These are phyloP conservation scores for Neohortaea acidophila DNA, from an alignment of 495 filamentous ascomycete genomes.

Conservation along the genomic window DNA sequence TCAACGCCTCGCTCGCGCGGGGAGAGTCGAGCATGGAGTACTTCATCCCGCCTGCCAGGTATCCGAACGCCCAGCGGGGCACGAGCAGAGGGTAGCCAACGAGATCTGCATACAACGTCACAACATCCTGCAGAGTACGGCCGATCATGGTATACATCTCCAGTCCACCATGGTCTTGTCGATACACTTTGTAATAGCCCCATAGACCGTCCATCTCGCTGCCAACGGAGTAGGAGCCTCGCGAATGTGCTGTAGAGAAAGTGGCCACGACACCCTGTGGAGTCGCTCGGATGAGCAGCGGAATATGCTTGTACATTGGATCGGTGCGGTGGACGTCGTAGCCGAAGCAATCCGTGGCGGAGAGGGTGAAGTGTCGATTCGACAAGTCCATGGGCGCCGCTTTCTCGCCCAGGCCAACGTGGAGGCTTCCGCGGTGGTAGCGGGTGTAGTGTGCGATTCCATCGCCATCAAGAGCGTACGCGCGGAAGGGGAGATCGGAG, in stretches of 20 bases:
- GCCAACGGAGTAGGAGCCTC: constrained; percentile 51
- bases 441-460: constrained; percentile 46
- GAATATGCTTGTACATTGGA: constrained; percentile 59
- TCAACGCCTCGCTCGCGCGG: constrained; percentile 39
- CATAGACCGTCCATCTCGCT: constrained; percentile 55
- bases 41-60: constrained; percentile 54
- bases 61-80: constrained; percentile 53
- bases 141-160: constrained; percentile 57
- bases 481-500: constrained; percentile 43
- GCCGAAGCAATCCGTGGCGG: constrained; percentile 52
- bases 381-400: constrained; percentile 55
- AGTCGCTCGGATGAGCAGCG: constrained; percentile 48
- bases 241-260: constrained; percentile 48
- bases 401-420: constrained; percentile 57
- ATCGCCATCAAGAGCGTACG: constrained; percentile 42
- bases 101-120: constrained; percentile 47
- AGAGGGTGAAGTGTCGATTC: constrained; percentile 47
- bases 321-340: constrained; percentile 57
- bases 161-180: constrained; percentile 52
- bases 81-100: constrained; percentile 49
- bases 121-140: constrained; percentile 46
- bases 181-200: constrained; percentile 55
- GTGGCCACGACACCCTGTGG: constrained; percentile 45
- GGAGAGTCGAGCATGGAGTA: constrained; percentile 51
- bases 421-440: constrained; percentile 41